Conservation (phyloP, 176 grass and related monocot species). For the Themeda triandra region DNA sequence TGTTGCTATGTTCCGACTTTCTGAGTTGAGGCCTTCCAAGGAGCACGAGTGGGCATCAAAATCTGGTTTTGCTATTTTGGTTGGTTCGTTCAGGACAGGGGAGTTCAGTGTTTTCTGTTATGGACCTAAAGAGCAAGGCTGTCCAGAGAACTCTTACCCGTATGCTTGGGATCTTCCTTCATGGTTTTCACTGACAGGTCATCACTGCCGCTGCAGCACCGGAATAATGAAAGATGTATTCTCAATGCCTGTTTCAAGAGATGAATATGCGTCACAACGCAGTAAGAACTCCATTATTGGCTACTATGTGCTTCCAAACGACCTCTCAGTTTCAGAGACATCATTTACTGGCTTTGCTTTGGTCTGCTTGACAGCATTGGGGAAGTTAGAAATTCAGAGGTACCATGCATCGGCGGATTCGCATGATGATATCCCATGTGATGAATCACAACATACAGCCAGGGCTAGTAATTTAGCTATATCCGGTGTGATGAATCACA, state of each 20-base stretch:
- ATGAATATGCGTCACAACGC: slow-evolving; percentile 23
- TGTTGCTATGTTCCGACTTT: slow-evolving; percentile 64
- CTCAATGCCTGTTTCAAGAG: slow-evolving; percentile 22
- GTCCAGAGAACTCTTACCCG: slow-evolving; percentile 29
- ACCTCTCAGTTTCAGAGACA: slow-evolving; percentile 34
- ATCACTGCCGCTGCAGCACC: slow-evolving; percentile 22
- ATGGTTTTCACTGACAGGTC: slow-evolving; percentile 47
- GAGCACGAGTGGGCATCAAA: slow-evolving; percentile 46
- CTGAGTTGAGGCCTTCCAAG: slow-evolving; percentile 58
- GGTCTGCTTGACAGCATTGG: slow-evolving; percentile 53
- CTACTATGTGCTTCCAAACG: slow-evolving; percentile 54
- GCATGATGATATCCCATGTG: slow-evolving; percentile 20
- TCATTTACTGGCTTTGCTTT: slow-evolving; percentile 56
- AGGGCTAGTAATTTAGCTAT: slow-evolving; percentile 28
- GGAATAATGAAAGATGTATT: slow-evolving; percentile 52
- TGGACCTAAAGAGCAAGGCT: slow-evolving; percentile 45
- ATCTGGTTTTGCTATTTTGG: slow-evolving; percentile 77
- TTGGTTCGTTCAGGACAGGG: slow-evolving; percentile 53
- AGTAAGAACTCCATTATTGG: slow-evolving; percentile 47
- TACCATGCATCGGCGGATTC: slow-evolving; percentile 38
- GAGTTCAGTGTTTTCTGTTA: slow-evolving; percentile 71
- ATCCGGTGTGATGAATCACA: too few species aligned
- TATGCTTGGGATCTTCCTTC: slow-evolving; percentile 73
- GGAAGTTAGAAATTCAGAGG: slow-evolving; percentile 78
- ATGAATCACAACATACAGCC: slow-evolving; percentile 37